phyloP scores from a whole-genome alignment of 2,329 filamentous ascomycete species.

The Xylariaceae sp. region DNA sequence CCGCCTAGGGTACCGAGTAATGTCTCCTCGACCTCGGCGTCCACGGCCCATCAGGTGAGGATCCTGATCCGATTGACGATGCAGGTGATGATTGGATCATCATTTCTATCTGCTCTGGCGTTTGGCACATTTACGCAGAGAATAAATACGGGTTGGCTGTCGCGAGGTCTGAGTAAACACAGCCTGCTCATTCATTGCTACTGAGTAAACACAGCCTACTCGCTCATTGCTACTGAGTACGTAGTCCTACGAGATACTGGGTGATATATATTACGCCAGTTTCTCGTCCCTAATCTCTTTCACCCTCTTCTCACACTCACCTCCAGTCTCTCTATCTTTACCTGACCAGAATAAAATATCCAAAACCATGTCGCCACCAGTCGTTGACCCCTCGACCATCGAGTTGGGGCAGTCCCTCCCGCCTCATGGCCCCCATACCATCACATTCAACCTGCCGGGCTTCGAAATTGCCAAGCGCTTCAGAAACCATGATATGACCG shows the following conservation, averaged over 20 bases:
- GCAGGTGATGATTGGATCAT: neutral
- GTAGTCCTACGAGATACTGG: too few relatives aligned
- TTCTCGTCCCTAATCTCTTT: too few relatives aligned
- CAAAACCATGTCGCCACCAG: conserved; percentile 4
- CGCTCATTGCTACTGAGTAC: too few relatives aligned
- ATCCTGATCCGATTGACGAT: too few relatives aligned
- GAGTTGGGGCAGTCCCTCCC: conserved; percentile 42
- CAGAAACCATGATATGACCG: conserved; percentile 37
- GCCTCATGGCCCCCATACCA: conserved; percentile 42
- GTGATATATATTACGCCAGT: too few relatives aligned
- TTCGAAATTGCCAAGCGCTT: conserved; percentile 39
- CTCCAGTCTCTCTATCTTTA: neutral
- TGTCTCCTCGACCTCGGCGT: neutral
- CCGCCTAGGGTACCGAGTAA: neutral
- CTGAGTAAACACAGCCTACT: too few relatives aligned
- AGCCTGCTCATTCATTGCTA: neutral
- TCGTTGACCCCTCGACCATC: conserved; percentile 13
- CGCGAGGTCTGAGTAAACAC: too few relatives aligned
- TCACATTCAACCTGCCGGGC: conserved; percentile 42
- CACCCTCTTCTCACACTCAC: neutral
- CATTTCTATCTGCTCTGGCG: neutral
- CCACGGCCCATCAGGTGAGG: neutral
- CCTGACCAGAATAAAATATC: neutral
- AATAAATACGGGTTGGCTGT: too few relatives aligned
- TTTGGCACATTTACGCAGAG: too few relatives aligned